Evolutionary conservation across 805 yeast species (phyloP).

Genomic region (Sungouiella thailandica): DNA sequence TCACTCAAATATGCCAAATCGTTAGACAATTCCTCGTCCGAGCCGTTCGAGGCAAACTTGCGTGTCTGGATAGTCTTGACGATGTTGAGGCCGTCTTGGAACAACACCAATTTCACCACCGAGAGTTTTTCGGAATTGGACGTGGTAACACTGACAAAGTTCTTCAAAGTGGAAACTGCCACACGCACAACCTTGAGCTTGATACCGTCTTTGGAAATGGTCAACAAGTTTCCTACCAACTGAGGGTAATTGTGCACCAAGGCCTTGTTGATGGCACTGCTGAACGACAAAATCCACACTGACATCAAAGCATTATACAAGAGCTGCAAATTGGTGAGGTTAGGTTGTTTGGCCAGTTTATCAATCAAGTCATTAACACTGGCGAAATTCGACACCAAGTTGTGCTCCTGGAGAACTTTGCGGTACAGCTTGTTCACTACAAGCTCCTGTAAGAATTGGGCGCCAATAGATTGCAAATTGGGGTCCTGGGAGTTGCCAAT

Average conservation of each 20-base stretch:
- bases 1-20: constrained; percentile 61
- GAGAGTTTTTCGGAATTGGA: constrained; percentile 33
- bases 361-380: constrained; percentile 27
- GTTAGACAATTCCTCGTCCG: constrained; percentile 78
- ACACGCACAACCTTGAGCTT: constrained; percentile 89
- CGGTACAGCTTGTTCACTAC: constrained; percentile 53
- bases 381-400: constrained; percentile 31
- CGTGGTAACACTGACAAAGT: constrained; percentile 42
- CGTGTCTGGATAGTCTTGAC: constrained; percentile 70
- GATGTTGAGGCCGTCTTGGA: constrained; percentile 69
- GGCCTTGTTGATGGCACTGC: constrained; percentile 42
- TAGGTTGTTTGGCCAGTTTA: constrained; percentile 29
- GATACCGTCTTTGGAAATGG: constrained; percentile 70
- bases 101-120: constrained; percentile 61
- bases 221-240: constrained; percentile 47
- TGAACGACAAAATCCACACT: constrained; percentile 84
- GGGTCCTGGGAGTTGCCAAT: constrained; percentile 29
- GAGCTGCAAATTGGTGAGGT: constrained; percentile 61
- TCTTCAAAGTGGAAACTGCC: constrained; percentile 68
- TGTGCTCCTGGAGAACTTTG: constrained; percentile 36
- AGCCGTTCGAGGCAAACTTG: constrained; percentile 67
- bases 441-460: constrained; percentile 63
- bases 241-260: constrained; percentile 51
- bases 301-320: constrained; percentile 75
- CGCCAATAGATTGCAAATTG: constrained; percentile 52